phyloP scores from a whole-genome alignment of 1,284 basidiomycete species.

The Sanghuangporus weigelae region DNA sequence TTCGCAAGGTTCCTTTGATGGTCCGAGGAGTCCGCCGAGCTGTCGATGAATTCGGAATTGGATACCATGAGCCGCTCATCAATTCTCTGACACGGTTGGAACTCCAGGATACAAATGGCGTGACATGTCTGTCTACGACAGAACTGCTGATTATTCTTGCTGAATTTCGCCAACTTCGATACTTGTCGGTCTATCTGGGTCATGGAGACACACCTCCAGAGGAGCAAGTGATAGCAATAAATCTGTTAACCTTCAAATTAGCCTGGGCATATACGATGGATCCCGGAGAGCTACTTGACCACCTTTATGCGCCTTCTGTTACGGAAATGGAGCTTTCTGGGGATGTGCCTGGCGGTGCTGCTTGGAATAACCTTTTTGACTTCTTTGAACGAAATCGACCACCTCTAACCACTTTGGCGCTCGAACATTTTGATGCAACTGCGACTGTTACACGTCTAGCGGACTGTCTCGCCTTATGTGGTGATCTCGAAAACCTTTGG shows the following conservation, averaged over 20 bases:
- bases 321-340: conserved; percentile 11
- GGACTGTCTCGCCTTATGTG: conserved; percentile 3
- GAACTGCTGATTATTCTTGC: conserved; percentile 13
- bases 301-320: conserved; percentile 3
- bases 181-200: conserved; percentile 7
- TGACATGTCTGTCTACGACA: conserved; percentile 9
- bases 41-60: conserved; percentile 11
- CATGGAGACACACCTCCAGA: conserved; percentile 3
- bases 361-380: conserved; percentile 11
- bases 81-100: conserved; percentile 10
- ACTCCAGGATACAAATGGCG: conserved; percentile 11
- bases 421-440: conserved; percentile 12
- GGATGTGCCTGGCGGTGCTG: conserved; percentile 8
- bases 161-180: conserved; percentile 8
- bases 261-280: conserved; percentile 6
- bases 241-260: conserved; percentile 2
- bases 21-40: conserved; percentile 11
- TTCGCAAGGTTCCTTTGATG: background rate
- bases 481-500: conserved; percentile 7
- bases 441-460: background rate
- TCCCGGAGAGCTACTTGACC: conserved; percentile 7
- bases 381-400: conserved; percentile 8
- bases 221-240: background rate
- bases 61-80: conserved; percentile 7
- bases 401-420: background rate